Base-by-base conservation (phyloP, 176 grass and related monocot genomes). In the Elaeis guineensis region DNA sequence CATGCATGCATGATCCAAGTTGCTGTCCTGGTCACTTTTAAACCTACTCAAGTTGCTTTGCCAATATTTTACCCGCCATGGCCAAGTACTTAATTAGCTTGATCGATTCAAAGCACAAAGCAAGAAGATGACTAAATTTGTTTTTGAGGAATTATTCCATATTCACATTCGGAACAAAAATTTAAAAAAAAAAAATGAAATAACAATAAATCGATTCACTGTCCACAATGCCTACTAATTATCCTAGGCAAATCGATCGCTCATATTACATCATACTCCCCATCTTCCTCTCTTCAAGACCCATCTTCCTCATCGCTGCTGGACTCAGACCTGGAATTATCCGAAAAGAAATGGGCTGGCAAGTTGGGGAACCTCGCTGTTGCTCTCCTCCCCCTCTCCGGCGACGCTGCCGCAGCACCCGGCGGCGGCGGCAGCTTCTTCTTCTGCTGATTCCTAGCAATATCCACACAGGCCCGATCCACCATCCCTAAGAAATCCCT, bases 401-500 rank as follows among this genome's bases (percentile, higher is more conserved):
- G 51, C 2, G 48, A 39, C 1, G 60, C 30, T 0, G 44, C 29
- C 2, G 60, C 22, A 0, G 51, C 25, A 4, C 61, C 52, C 17
- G 69, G 55, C 32, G 29, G 32, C 22, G 58, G 25, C 26, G 74
- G 25, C 52, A 66, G 67, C 63, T 83, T 87, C 21, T 86, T 83
- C 73, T 72, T 67, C 49, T 96, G 92, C 62, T 83, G 25, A 54
- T 75, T 92, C 54, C 72, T 87, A 20, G 80, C 78, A 49, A 92
- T 89, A 72, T 98, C 93, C 21, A 92, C 63, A 69, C 93, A 98
- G 51, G 93, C 77, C 66, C 92, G 75, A 60, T 98, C 93, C 57
- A 98, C 93, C 93, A 98, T 98, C 18, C 76, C 82, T 50, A 98
- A 55, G 84, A 83, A 98, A 24, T 98, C 93, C 81, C 85, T 98